Percentiles rank a stretch among this genome's conserved stretches.
These are phyloP conservation scores for Xylariaceae sp. DNA, from an alignment of 2,329 filamentous ascomycete species.

Conservation along the genomic window DNA sequence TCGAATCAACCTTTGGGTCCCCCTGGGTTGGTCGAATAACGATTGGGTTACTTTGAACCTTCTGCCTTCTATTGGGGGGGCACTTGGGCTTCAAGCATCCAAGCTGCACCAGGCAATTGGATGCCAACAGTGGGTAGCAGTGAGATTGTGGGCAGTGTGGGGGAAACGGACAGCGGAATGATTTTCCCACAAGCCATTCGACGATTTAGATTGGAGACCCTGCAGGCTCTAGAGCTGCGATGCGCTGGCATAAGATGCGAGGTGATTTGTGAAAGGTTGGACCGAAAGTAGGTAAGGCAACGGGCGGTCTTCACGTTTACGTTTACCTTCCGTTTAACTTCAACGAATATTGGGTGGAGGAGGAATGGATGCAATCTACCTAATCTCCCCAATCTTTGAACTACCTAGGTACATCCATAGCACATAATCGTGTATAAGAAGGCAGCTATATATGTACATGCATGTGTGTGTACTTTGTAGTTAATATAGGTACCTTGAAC, in stretches of 20 bases:
- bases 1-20: background rate
- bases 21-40: slow-evolving; percentile 27
- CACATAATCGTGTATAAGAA: no score
- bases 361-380: no score
- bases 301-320: no score
- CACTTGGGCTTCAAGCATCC: slow-evolving; percentile 29
- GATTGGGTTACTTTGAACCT: slow-evolving; percentile 18
- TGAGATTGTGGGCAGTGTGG: slow-evolving; percentile 20
- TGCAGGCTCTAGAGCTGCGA: slow-evolving; percentile 1
- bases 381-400: no score
- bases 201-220: slow-evolving; percentile 5
- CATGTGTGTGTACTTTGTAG: no score
- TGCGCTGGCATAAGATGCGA: background rate
- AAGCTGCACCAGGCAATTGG: slow-evolving; percentile 35
- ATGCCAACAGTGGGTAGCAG: slow-evolving; percentile 30
- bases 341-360: no score
- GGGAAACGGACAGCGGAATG: slow-evolving; percentile 10
- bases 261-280: background rate
- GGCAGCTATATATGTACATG: no score
- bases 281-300: background rate
- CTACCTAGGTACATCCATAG: no score
- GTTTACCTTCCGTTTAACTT: no score
- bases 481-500: no score
- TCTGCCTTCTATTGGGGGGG: slow-evolving; percentile 22
- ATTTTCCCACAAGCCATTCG: background rate